Evolutionary conservation across 768 basidiomycete genomes (phyloP).

Genomic region (Mycena galericulata): DNA sequence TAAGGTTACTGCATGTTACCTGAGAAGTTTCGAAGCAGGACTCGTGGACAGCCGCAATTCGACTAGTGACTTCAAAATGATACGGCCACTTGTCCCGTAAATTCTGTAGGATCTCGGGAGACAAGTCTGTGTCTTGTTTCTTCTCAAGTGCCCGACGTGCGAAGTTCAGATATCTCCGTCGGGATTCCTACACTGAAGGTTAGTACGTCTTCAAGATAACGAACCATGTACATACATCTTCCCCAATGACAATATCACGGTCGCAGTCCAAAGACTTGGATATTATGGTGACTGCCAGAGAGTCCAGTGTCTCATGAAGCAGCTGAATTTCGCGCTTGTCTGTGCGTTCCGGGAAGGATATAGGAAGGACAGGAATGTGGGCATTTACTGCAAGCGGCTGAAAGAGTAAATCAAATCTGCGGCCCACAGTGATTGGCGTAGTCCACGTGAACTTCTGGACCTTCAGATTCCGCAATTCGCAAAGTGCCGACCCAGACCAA

Average conservation of each 20-base stretch:
- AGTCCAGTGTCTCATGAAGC: no score
- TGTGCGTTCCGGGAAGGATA: not conserved
- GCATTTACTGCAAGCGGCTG: not conserved
- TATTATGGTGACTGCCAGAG: no score
- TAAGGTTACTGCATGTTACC: no score
- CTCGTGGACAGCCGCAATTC: conserved; percentile 4
- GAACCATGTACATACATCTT: not conserved
- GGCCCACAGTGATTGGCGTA: not conserved
- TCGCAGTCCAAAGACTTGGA: no score
- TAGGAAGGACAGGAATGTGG: not conserved
- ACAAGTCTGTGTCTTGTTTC: not conserved
- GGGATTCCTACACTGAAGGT: not conserved
- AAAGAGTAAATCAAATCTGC: conserved; percentile 1
- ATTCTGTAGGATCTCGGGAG: not conserved
- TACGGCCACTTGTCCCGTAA: not conserved
- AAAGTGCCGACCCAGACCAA: not conserved
- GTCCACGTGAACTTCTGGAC: not conserved
- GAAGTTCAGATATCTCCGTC: no score
- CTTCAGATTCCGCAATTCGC: not conserved
- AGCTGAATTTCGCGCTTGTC: not conserved
- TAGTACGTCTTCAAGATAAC: not conserved
- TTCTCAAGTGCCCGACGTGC: not conserved
- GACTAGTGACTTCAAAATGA: conserved; percentile 15
- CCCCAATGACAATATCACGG: not conserved
- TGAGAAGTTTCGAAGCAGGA: not conserved